Conservation (phyloP, 1,284 basidiomycete species). For the Ceratobasidium papillatum region DNA sequence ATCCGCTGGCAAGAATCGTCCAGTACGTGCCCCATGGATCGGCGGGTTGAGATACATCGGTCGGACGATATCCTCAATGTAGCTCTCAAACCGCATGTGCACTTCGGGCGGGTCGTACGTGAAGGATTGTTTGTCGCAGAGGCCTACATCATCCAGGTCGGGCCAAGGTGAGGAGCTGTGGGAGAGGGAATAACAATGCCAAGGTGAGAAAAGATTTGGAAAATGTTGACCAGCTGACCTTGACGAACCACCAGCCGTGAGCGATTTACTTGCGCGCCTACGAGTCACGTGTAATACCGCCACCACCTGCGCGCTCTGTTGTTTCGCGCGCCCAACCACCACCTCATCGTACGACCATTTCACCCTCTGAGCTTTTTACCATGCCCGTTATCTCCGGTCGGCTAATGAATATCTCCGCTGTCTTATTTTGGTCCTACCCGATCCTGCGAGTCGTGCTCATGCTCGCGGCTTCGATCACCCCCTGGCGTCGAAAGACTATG, state of each 20-base stretch:
- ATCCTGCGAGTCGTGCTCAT: no score
- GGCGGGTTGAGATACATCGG: conserved; percentile 99
- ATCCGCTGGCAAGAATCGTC: conserved; percentile 77
- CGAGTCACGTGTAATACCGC: no score
- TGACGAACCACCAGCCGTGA: conserved; percentile 94
- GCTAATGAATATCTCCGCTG: no score
- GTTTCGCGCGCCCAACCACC: no score
- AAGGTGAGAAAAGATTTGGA: not conserved
- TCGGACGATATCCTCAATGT: conserved; percentile 95
- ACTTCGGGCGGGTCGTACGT: conserved; percentile 78
- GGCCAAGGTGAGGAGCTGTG: not conserved
- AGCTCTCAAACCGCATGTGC: conserved; percentile 89
- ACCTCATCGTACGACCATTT: no score
- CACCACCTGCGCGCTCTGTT: no score
- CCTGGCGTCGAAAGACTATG: no score
- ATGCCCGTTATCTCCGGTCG: no score
- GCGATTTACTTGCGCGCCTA: no score
- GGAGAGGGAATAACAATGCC: not conserved
- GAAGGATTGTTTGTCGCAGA: conserved; percentile 99
- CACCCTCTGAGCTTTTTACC: no score
- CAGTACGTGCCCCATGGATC: conserved; percentile 90
- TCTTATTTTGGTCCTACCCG: no score
- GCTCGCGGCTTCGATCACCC: no score
- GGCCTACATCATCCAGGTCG: conserved; percentile 85
- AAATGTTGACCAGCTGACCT: conserved; percentile 56